Evolutionary conservation across 2,329 filamentous ascomycete species (phyloP).

Genomic region (Lecanoromycetidae sp.): DNA sequence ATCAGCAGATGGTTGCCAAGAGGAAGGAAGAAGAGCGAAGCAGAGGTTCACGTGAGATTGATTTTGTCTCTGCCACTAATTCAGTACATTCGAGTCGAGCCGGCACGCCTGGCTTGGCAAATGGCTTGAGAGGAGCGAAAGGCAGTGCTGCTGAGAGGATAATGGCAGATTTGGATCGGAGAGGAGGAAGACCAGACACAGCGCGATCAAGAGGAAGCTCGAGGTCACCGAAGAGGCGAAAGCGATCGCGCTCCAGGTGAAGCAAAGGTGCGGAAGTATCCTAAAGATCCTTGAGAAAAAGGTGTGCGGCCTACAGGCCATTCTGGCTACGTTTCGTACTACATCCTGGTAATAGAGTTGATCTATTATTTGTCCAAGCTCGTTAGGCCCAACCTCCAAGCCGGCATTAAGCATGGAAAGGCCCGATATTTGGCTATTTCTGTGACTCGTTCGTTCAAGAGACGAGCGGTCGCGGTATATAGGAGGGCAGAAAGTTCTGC

Average conservation of each 20-base stretch:
- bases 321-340: no score
- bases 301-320: no score
- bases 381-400: no score
- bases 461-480: no score
- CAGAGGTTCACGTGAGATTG: slow-evolving; percentile 28
- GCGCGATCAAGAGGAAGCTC: slow-evolving; percentile 10
- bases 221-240: slow-evolving; percentile 17
- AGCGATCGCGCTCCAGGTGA: slow-evolving; percentile 19
- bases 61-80: slow-evolving; percentile 27
- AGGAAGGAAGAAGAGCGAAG: slow-evolving; percentile 27
- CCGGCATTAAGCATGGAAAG: no score
- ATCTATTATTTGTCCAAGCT: no score
- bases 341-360: no score
- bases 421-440: no score
- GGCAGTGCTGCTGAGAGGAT: slow-evolving; percentile 21
- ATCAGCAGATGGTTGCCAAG: slow-evolving; percentile 29
- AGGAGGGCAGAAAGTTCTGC: no score
- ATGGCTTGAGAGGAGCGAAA: slow-evolving; percentile 11
- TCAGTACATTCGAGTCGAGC: slow-evolving; percentile 15
- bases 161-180: slow-evolving; percentile 19
- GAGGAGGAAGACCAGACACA: slow-evolving; percentile 9
- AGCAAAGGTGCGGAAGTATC: not conserved
- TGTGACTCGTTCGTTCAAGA: no score
- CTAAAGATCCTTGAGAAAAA: not conserved
- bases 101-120: slow-evolving; percentile 13